Percentiles rank a stretch among this genome's conserved stretches.
These are phyloP conservation scores for Strigomonas culicis DNA, from an alignment of 208 protist genomes.

Conservation along the genomic window DNA sequence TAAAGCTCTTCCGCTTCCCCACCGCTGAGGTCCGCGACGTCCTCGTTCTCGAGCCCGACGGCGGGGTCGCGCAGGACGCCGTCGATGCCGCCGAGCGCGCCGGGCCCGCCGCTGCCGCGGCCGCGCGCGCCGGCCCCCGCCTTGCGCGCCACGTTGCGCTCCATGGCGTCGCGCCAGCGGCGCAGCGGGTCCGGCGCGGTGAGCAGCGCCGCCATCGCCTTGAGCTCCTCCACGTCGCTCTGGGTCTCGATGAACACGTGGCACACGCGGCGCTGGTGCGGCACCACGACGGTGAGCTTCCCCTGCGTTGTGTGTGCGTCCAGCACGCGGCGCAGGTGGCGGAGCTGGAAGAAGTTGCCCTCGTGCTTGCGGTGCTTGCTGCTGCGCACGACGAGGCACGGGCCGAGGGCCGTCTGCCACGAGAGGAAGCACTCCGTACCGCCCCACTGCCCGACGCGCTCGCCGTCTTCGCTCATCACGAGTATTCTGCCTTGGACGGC, in stretches of 20 bases:
- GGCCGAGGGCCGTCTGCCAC: conserved; percentile 50
- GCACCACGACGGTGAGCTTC: conserved; percentile 66
- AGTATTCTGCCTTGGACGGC: conserved; percentile 59
- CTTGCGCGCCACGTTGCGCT: conserved; percentile 57
- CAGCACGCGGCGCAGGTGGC: conserved; percentile 43
- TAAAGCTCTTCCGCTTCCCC: not conserved
- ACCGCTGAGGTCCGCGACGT: not conserved
- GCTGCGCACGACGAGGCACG: conserved; percentile 78
- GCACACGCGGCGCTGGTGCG: conserved; percentile 45
- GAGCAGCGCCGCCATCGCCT: conserved; percentile 60
- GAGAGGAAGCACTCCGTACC: conserved; percentile 87
- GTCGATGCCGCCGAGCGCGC: not conserved
- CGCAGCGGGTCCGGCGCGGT: conserved; percentile 24
- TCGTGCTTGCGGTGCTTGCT: conserved; percentile 49
- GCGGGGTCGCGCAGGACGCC: not conserved
- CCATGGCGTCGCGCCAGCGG: conserved; percentile 44
- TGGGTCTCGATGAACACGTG: conserved; percentile 69
- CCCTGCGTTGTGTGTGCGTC: conserved; percentile 44
- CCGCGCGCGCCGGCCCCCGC: not conserved
- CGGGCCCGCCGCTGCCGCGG: not conserved
- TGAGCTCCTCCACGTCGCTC: conserved; percentile 51
- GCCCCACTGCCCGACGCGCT: conserved; percentile 74
- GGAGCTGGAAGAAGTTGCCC: conserved; percentile 73
- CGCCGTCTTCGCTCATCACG: conserved; percentile 52
- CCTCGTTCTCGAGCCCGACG: not conserved